Conservation (phyloP, 495 filamentous ascomycete species). For the Cudoniella acicularis region DNA sequence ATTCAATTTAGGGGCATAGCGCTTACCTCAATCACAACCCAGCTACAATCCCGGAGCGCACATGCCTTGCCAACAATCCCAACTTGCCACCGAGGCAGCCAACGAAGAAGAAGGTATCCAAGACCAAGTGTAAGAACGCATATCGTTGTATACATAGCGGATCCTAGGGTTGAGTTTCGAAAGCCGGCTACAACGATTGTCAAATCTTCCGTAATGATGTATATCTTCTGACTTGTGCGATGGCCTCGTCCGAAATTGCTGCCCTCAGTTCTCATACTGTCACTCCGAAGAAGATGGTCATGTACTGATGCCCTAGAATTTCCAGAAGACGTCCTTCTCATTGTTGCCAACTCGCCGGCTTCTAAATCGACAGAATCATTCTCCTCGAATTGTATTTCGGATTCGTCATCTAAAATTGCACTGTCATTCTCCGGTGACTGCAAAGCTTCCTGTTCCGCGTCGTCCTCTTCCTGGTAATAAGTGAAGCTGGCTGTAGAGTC, state of each 20-base stretch:
- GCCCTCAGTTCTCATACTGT: conserved; percentile 56
- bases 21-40: conserved; percentile 82
- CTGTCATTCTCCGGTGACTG: conserved; percentile 23
- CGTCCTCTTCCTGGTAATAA: conserved; percentile 71
- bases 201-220: conserved; percentile 89
- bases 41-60: conserved; percentile 68
- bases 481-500: conserved; percentile 87
- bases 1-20: too few species aligned
- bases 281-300: conserved; percentile 64
- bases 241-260: conserved; percentile 53
- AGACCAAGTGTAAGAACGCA: conserved; percentile 71
- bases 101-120: conserved; percentile 79
- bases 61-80: conserved; percentile 64
- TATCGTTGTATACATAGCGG: conserved; percentile 60
- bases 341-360: conserved; percentile 33
- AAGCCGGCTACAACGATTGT: conserved; percentile 92
- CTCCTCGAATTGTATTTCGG: conserved; percentile 19
- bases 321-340: conserved; percentile 52
- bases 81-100: conserved; percentile 86
- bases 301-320: conserved; percentile 55
- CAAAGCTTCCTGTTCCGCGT: conserved; percentile 33
- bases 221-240: conserved; percentile 78
- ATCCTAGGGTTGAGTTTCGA: conserved; percentile 65
- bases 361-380: conserved; percentile 35
- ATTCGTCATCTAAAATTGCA: conserved; percentile 24